Evolutionary conservation across 805 yeast species (phyloP).

Genomic region (Sugiyamaella marilandica): DNA sequence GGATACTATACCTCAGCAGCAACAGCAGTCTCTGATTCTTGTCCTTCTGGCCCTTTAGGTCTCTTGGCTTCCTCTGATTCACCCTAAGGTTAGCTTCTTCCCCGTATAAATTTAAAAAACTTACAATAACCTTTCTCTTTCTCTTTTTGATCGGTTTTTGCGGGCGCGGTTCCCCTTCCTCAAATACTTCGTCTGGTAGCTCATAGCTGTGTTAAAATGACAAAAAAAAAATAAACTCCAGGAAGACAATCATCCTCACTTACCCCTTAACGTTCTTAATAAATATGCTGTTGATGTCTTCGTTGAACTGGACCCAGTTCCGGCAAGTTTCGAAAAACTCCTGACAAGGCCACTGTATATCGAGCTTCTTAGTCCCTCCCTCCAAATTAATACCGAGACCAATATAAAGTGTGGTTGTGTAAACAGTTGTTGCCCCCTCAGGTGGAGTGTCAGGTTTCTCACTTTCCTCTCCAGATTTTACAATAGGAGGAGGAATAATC

Average conservation of each 20-base stretch:
- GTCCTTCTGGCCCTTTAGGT: neutral
- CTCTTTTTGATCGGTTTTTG: constrained; percentile 51
- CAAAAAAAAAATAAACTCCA: too few species aligned
- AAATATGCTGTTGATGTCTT: constrained; percentile 52
- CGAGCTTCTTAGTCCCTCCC: constrained; percentile 48
- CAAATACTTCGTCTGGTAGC: constrained; percentile 79
- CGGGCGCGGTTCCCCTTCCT: constrained; percentile 75
- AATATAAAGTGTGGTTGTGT: constrained; percentile 70
- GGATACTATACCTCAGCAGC: neutral
- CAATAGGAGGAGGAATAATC: constrained; percentile 42
- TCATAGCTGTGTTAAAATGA: constrained; percentile 41
- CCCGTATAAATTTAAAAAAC: neutral
- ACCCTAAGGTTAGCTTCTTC: neutral
- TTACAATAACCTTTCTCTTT: constrained; percentile 32
- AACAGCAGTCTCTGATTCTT: neutral
- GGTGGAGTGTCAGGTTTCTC: constrained; percentile 15
- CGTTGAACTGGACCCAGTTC: constrained; percentile 63
- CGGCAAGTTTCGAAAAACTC: constrained; percentile 82
- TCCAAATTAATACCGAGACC: constrained; percentile 61
- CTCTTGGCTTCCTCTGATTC: constrained; percentile 1
- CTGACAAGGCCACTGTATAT: constrained; percentile 82
- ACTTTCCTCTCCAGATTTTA: constrained; percentile 7
- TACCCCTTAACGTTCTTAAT: constrained; percentile 67
- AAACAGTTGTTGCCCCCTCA: constrained; percentile 37
- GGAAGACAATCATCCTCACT: constrained; percentile 6